Evolutionary conservation across 2,329 filamentous ascomycete species (phyloP).

Genomic region (Fusarium protoensiforme): DNA sequence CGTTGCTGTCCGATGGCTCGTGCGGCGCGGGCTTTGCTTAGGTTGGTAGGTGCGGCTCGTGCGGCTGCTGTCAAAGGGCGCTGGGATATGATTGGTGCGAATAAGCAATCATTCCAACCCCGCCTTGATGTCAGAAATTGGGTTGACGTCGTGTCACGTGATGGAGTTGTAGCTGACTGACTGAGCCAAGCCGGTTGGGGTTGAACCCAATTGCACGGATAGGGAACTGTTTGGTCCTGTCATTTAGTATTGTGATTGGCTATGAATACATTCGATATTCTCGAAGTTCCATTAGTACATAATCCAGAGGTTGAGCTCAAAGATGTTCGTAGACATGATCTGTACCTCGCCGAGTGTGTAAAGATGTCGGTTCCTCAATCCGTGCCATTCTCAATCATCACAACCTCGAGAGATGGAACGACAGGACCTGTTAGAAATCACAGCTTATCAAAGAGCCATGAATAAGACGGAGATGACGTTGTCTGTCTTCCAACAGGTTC

Average conservation of each 20-base stretch:
- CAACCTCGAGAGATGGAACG: not conserved
- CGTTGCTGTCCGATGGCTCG: constrained; percentile 23
- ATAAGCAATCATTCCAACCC: constrained; percentile 5
- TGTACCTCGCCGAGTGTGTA: not conserved
- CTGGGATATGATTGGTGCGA: constrained; percentile 33
- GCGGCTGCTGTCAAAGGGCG: constrained; percentile 29
- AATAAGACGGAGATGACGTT: constrained; percentile 30
- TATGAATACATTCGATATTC: not conserved
- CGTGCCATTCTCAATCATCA: not conserved
- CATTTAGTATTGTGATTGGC: not conserved
- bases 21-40: constrained; percentile 3
- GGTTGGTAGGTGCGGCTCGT: constrained; percentile 23
- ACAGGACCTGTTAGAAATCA: constrained; percentile 1
- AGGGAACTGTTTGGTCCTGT: not conserved
- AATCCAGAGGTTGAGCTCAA: not conserved
- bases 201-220: not conserved
- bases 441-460: constrained; percentile 18
- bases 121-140: not conserved
- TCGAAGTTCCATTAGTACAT: not conserved
- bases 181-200: not conserved
- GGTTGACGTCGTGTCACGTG: constrained; percentile 20
- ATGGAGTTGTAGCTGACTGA: not conserved
- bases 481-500: not conserved
- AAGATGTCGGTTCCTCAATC: not conserved
- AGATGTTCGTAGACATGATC: not conserved